A percentile compares a stretch with the other conserved stretches of the same genome.
These are phyloP conservation scores for Candolleomyces efflorescens DNA, from an alignment of 768 basidiomycete species.

Conservation along the genomic window DNA sequence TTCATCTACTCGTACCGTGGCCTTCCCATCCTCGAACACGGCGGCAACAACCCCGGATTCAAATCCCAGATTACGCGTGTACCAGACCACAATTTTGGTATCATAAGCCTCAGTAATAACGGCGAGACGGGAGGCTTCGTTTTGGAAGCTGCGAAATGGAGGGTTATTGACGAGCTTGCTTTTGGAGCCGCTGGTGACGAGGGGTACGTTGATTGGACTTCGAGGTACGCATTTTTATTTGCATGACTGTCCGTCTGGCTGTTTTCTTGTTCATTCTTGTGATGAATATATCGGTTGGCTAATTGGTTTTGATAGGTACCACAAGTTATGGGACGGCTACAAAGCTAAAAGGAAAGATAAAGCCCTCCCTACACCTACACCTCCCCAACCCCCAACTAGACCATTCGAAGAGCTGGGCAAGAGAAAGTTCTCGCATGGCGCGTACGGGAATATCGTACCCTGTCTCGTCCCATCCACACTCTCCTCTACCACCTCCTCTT, in stretches of 20 bases:
- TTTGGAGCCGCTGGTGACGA: neutral
- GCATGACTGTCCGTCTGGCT: too few species aligned
- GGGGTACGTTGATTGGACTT: slow-evolving; percentile 32
- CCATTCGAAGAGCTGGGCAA: slow-evolving; percentile 20
- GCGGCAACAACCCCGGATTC: slow-evolving; percentile 36
- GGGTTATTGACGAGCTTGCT: slow-evolving; percentile 34
- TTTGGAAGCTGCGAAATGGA: slow-evolving; percentile 32
- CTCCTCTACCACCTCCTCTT: too few species aligned
- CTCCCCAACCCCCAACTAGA: slow-evolving; percentile 17
- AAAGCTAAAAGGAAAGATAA: neutral
- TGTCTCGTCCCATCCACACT: slow-evolving; percentile 33
- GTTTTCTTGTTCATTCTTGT: too few species aligned
- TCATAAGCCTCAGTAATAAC: slow-evolving; percentile 38
- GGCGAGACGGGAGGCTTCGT: slow-evolving; percentile 27
- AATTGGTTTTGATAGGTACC: neutral
- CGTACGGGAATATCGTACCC: slow-evolving; percentile 30
- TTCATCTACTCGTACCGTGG: slow-evolving; percentile 35
- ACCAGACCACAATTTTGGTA: slow-evolving; percentile 30
- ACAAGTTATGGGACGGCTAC: neutral
- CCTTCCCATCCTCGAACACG: slow-evolving; percentile 40
- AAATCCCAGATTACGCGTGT: slow-evolving; percentile 27
- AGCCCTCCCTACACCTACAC: slow-evolving; percentile 19
- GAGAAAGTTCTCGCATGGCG: slow-evolving; percentile 27
- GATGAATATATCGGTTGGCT: too few species aligned
- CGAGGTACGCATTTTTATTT: too few species aligned